Evolutionary conservation across 306 rosid species (phyloP).

Genomic region (Rosa chinensis): DNA sequence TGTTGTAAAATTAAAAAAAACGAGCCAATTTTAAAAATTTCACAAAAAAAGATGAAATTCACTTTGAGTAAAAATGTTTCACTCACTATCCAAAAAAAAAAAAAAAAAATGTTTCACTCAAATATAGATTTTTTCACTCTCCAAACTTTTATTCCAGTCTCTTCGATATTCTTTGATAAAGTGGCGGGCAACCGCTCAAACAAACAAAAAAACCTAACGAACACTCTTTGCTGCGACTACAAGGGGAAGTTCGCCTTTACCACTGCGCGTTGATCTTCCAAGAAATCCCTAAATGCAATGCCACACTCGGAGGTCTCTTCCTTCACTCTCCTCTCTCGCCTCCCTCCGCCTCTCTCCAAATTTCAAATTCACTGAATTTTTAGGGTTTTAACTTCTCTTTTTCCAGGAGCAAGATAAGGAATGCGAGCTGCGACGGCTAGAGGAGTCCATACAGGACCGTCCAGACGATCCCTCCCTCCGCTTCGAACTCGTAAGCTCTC

Average conservation of each 20-base stretch:
- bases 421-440: slow-evolving; percentile 29
- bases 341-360: not conserved
- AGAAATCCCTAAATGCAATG: not conserved
- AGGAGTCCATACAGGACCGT: slow-evolving; percentile 36
- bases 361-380: not conserved
- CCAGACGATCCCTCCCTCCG: slow-evolving; percentile 56
- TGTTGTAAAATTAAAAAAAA: no score
- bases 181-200: not conserved
- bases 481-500: slow-evolving; percentile 39
- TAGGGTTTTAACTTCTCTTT: not conserved
- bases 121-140: no score
- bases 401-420: slow-evolving; percentile 28
- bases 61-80: no score
- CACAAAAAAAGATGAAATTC: no score
- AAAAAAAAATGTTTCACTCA: no score
- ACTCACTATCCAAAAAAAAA: no score
- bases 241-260: no score
- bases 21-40: no score
- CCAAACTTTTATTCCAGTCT: not conserved
- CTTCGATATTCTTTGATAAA: not conserved
- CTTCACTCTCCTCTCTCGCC: not conserved
- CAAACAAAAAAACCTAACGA: not conserved
- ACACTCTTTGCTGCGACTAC: not conserved
- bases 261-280: not conserved
- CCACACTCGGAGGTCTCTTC: not conserved